Conservation (phyloP, 805 yeast genomes). For the Zygosaccharomyces bisporus region DNA sequence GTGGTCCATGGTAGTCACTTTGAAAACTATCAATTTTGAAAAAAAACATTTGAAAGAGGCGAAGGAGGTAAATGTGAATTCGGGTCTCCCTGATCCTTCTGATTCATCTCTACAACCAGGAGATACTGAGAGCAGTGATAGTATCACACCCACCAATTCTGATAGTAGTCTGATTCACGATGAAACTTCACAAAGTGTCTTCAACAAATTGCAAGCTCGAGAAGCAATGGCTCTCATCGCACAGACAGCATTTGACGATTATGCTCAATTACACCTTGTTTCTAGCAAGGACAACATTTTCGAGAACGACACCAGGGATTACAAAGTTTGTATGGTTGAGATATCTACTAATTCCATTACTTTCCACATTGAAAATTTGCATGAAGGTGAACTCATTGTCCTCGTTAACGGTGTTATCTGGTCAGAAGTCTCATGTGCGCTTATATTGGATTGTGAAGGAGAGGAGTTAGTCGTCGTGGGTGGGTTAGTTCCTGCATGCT, state of each 20-base stretch:
- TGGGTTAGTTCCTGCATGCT: constrained; percentile 61
- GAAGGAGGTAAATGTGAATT: constrained; percentile 10
- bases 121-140: constrained; percentile 12
- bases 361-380: constrained; percentile 46
- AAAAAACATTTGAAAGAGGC: constrained; percentile 44
- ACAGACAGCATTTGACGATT: constrained; percentile 33
- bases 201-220: constrained; percentile 30
- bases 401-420: constrained; percentile 65
- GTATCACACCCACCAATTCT: constrained; percentile 18
- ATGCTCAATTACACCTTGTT: constrained; percentile 29
- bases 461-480: constrained; percentile 55
- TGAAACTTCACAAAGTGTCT: constrained; percentile 27
- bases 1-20: constrained; percentile 52
- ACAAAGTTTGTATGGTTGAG: constrained; percentile 43
- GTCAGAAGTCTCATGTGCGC: constrained; percentile 58
- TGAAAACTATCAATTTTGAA: constrained; percentile 47
- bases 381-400: constrained; percentile 42
- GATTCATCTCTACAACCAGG: constrained; percentile 4
- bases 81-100: constrained; percentile 4
- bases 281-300: constrained; percentile 27
- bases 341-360: constrained; percentile 52
- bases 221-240: constrained; percentile 39
- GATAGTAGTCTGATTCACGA: constrained; percentile 8
- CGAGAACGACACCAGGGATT: constrained; percentile 34
- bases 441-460: constrained; percentile 37